Percentiles rank a stretch among this genome's conserved stretches.
Conservation (phyloP, 1,139 yeast genomes). For the Blastobotrys elegans region DNA sequence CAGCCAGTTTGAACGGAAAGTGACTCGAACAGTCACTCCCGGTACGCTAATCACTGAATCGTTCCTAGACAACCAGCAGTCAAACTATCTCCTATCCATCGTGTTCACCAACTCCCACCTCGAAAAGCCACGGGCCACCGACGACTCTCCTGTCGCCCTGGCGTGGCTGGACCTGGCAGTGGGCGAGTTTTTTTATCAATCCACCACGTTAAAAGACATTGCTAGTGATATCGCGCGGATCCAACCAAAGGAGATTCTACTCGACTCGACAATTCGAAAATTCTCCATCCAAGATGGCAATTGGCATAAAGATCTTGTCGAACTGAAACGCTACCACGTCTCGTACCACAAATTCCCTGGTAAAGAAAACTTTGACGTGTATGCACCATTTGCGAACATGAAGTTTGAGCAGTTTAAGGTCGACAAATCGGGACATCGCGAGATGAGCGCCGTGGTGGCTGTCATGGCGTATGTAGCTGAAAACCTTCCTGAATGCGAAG, state of each 20-base stretch:
- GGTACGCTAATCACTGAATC: conserved; percentile 91
- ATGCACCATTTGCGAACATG: conserved; percentile 20
- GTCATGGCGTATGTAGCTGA: conserved; percentile 53
- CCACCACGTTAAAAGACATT: conserved; percentile 51
- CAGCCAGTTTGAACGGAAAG: conserved; percentile 43
- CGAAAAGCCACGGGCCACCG: conserved; percentile 20
- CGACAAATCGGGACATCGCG: conserved; percentile 24
- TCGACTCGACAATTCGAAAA: conserved; percentile 36
- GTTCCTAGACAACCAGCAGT: conserved; percentile 64
- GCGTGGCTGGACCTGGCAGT: conserved; percentile 89
- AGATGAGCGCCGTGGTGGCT: conserved; percentile 50
- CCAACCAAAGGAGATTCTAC: conserved; percentile 60
- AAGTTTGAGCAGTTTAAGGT: conserved; percentile 13
- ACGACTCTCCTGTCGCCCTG: conserved; percentile 54
- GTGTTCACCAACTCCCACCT: conserved; percentile 23
- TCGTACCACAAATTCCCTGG: conserved; percentile 41
- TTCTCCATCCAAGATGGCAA: conserved; percentile 40
- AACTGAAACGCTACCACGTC: conserved; percentile 55
- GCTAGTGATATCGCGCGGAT: conserved; percentile 60
- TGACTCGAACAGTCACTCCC: conserved; percentile 80
- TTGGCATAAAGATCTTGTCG: conserved; percentile 59
- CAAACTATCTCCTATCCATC: conserved; percentile 66
- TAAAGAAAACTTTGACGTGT: conserved; percentile 26
- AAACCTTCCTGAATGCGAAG: conserved; percentile 48
- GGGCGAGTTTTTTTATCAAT: conserved; percentile 69